phyloP scores from a whole-genome alignment of 768 basidiomycete species.

The Kwoniella europaea region DNA sequence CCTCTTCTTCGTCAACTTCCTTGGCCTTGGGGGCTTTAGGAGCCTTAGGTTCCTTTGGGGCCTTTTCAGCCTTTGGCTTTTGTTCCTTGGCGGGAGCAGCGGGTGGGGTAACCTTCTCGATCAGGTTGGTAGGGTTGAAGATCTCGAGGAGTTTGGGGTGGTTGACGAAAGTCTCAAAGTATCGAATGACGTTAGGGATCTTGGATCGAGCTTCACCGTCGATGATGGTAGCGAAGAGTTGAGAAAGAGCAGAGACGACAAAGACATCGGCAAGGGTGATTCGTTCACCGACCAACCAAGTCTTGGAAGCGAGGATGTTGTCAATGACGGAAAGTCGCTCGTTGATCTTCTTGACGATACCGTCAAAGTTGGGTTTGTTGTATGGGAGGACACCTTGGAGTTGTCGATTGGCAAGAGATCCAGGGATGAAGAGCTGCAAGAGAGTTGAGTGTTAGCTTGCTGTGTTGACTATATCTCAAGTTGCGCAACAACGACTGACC shows the following conservation, averaged over 20 bases:
- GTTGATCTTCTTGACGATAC: conserved; percentile 56
- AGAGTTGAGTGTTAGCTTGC: neutral
- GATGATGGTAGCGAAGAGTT: conserved; percentile 64
- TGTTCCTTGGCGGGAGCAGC: conserved; percentile 74
- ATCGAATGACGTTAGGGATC: conserved; percentile 78
- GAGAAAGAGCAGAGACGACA: conserved; percentile 68
- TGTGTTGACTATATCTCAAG: neutral
- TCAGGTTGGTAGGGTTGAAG: conserved; percentile 67
- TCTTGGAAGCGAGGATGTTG: conserved; percentile 72
- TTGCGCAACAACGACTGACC: conserved; percentile 56
- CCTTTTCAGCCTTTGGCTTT: conserved; percentile 51
- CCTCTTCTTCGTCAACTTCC: conserved; percentile 68
- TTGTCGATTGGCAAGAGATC: conserved; percentile 61
- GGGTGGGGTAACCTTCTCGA: conserved; percentile 72
- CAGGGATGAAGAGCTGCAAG: conserved; percentile 57
- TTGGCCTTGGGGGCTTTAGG: conserved; percentile 58
- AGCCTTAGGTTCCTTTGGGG: conserved; percentile 46
- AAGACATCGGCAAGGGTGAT: conserved; percentile 89
- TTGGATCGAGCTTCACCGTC: conserved; percentile 72
- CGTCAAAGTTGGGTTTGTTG: conserved; percentile 68
- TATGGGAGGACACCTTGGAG: conserved; percentile 66
- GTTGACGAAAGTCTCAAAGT: conserved; percentile 83
- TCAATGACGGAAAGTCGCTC: conserved; percentile 73
- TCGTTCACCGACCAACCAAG: conserved; percentile 91
- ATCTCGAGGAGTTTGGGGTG: conserved; percentile 75